Conservation (phyloP, 176 grass and related monocot genomes). For the Cymbopogon citratus region DNA sequence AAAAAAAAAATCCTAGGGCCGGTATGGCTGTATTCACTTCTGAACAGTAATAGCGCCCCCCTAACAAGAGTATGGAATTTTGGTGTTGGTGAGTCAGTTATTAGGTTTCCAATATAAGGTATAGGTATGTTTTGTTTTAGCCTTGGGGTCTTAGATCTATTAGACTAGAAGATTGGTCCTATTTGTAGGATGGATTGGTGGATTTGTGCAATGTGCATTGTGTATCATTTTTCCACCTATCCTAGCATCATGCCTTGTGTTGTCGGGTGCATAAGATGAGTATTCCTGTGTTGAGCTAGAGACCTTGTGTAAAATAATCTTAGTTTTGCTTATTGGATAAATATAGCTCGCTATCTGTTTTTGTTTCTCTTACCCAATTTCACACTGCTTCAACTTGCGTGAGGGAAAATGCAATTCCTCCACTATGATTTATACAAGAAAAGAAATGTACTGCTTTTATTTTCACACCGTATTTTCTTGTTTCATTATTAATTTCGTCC, state of each 20-base stretch:
- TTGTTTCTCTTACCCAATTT: background rate
- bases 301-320: background rate
- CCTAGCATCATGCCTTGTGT: background rate
- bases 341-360: background rate
- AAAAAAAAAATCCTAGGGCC: background rate
- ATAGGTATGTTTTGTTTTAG: background rate
- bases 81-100: background rate
- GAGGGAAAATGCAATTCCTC: background rate
- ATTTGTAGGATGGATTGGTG: background rate
- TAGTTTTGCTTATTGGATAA: no score
- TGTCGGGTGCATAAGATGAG: background rate
- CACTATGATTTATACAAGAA: background rate
- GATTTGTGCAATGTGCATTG: background rate
- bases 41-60: background rate
- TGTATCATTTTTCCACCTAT: background rate
- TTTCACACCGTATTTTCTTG: background rate
- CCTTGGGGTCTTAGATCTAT: background rate
- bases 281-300: background rate
- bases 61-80: background rate
- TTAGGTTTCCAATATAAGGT: background rate
- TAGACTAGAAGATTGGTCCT: background rate
- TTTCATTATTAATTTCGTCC: slow-evolving; percentile 7
- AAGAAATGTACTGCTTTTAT: background rate
- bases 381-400: background rate
- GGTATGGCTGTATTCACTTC: background rate